phyloP scores from a whole-genome alignment of 2,329 filamentous ascomycete species.

The Trichoderma sp. region DNA sequence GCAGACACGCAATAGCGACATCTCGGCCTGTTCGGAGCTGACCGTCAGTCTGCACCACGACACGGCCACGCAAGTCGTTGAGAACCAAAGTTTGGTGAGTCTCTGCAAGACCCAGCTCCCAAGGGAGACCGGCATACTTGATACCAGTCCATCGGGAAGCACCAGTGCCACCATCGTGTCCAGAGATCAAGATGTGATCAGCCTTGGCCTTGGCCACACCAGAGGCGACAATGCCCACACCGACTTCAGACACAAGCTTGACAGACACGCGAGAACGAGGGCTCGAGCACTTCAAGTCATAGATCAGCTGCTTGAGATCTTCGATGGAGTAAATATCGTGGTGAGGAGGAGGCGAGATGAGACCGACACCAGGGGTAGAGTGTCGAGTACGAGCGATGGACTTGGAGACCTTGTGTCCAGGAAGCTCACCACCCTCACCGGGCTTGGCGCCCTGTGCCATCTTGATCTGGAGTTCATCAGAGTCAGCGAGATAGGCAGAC shows the following conservation, averaged over 20 bases:
- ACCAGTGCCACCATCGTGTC: constrained; percentile 95
- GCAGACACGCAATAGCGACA: constrained; percentile 88
- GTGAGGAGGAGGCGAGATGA: constrained; percentile 94
- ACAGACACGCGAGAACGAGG: constrained; percentile 90
- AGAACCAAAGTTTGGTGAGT: constrained; percentile 95
- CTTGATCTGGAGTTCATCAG: constrained; percentile 97
- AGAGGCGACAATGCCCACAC: constrained; percentile 95
- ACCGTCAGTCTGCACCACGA: constrained; percentile 94
- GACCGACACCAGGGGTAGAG: constrained; percentile 92
- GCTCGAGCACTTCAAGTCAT: constrained; percentile 95
- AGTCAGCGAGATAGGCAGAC: constrained; percentile 89
- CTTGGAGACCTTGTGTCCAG: constrained; percentile 93
- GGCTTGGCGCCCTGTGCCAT: constrained; percentile 99
- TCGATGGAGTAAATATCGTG: constrained; percentile 99
- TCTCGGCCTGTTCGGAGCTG: constrained; percentile 91
- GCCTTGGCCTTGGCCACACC: constrained; percentile 98
- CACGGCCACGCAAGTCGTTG: constrained; percentile 92
- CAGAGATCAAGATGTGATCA: constrained; percentile 94
- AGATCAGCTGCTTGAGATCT: constrained; percentile 96
- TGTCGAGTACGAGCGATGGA: constrained; percentile 93
- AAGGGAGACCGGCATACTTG: constrained; percentile 95
- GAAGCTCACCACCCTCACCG: constrained; percentile 94
- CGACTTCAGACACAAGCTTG: constrained; percentile 96
- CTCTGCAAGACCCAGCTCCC: constrained; percentile 95
- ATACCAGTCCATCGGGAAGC: constrained; percentile 98